Evolutionary conservation across 2,329 filamentous ascomycete species (phyloP).

Genomic region (Magnaporthiopsis incrustans): DNA sequence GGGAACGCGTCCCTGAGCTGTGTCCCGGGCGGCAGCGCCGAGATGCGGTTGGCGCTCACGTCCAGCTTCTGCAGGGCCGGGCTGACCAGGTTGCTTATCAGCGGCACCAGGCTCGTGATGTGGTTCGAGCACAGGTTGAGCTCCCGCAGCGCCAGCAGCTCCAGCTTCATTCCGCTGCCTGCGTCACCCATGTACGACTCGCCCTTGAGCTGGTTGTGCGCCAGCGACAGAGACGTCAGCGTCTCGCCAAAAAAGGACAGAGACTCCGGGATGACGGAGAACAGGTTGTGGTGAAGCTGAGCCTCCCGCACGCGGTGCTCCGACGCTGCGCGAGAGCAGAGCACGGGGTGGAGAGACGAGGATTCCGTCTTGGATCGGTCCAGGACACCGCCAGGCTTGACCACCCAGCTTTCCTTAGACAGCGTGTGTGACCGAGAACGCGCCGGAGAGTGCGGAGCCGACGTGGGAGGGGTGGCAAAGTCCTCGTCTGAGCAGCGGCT

Average conservation of each 20-base stretch:
- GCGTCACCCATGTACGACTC: constrained; percentile 49
- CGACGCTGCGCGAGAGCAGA: constrained; percentile 46
- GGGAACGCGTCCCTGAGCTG: constrained; percentile 60
- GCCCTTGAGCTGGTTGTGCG: constrained; percentile 63
- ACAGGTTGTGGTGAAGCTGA: constrained; percentile 69
- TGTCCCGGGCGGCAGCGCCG: constrained; percentile 48
- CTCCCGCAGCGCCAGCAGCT: constrained; percentile 67
- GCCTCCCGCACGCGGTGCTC: constrained; percentile 47
- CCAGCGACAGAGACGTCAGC: constrained; percentile 63
- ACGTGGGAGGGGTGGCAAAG: constrained; percentile 51
- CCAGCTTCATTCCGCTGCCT: constrained; percentile 45
- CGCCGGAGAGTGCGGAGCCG: constrained; percentile 40
- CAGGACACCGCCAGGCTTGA: constrained; percentile 54
- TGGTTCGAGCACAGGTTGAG: constrained; percentile 69
- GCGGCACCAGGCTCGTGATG: constrained; percentile 59
- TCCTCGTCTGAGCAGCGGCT: constrained; percentile 44
- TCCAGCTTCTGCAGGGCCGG: constrained; percentile 71
- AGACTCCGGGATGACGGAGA: constrained; percentile 61
- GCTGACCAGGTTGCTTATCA: constrained; percentile 61
- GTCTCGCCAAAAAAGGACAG: constrained; percentile 64
- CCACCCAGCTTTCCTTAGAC: constrained; percentile 41
- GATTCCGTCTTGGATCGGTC: constrained; percentile 63
- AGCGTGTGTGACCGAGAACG: constrained; percentile 40
- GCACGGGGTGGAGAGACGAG: constrained; percentile 49
- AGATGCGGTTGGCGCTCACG: constrained; percentile 73